These are phyloP conservation scores for Penicillium sp. DNA, from an alignment of 2,329 filamentous ascomycete genomes.

Conservation along the genomic window DNA sequence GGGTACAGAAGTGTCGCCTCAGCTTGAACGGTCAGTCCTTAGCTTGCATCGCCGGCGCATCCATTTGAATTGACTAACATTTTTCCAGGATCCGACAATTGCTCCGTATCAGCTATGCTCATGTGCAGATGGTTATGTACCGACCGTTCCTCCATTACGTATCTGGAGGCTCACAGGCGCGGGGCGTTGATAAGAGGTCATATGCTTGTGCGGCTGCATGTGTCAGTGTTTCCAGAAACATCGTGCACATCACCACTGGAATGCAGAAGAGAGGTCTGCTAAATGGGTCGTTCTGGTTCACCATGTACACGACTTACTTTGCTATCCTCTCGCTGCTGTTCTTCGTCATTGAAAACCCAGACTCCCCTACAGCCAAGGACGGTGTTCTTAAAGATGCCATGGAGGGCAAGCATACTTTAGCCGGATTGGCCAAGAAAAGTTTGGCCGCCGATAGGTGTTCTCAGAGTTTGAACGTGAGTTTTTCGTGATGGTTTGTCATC, in stretches of 20 bases:
- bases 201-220: conserved; percentile 68
- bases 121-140: conserved; percentile 66
- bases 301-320: conserved; percentile 70
- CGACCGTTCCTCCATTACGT: conserved; percentile 67
- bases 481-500: neutral
- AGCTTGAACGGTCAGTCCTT: conserved; percentile 69
- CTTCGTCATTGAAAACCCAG: conserved; percentile 65
- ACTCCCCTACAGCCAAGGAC: conserved; percentile 65
- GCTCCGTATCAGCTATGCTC: conserved; percentile 63
- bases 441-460: conserved; percentile 88
- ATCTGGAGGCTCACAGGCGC: conserved; percentile 52
- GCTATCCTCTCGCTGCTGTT: conserved; percentile 65
- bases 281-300: conserved; percentile 67
- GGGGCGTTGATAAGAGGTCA: conserved; percentile 60
- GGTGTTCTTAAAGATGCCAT: conserved; percentile 77
- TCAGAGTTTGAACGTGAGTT: conserved; percentile 69
- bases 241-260: conserved; percentile 65
- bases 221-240: conserved; percentile 66
- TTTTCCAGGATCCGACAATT: conserved; percentile 53
- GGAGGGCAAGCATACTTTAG: conserved; percentile 80
- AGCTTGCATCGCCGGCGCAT: conserved; percentile 3
- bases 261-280: conserved; percentile 64
- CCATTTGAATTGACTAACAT: conserved; percentile 3
- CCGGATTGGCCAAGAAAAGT: conserved; percentile 76
- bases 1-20: conserved; percentile 71